Base-by-base conservation (phyloP, 225 moss, liverwort and hornwort species). In the Anthoceros angustus region DNA sequence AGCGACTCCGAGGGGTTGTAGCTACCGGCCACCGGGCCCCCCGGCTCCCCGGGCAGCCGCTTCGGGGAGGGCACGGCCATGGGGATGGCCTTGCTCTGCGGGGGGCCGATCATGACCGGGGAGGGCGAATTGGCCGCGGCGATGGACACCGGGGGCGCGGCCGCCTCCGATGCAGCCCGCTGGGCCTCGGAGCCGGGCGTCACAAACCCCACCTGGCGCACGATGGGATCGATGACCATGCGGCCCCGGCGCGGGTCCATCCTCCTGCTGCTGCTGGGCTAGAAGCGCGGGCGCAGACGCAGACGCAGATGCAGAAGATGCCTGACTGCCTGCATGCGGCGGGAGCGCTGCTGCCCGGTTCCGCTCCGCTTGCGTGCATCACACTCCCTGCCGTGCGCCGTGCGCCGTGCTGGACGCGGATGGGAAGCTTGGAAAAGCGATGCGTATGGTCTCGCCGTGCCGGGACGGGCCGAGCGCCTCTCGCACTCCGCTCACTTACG, bases 171-270 rank as follows among this genome's bases (percentile, higher is more conserved):
- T 61, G 60, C 45, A 2, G 45, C 12, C 45, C 12, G 45, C 45
- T 46, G 79, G 12, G 45, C 78, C 32, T 87, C 82, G 5, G 79
- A 16, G 63, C 75, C 80, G 8, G 93, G 93, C 11, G 93, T 94
- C 61, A 94, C 90, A 69, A 94, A 94, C 10, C 93, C 93, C n/a
- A 94, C 90, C 65, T 86, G 86, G 63, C 93, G 81, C 40, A 87
- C 83, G 81, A 73, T 90, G 32, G 93, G 93, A 68, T 87, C 90
- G 62, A 85, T 83, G 62, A 87, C 93, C 18, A 63, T 63, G 39
- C 90, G 83, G 40, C 83, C 45, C 45, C 45, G 45, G 0, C 45
- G 45, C 45, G 45, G 12, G 16, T 46, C 45, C 45, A 46, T 46
- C 12, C 45, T 16, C 2, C 32, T 32, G 32, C 32, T 32, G 32